A percentile compares a stretch with the other conserved stretches of the same genome.
Conservation (phyloP, 495 filamentous ascomycete species). For the Podospora conica region DNA sequence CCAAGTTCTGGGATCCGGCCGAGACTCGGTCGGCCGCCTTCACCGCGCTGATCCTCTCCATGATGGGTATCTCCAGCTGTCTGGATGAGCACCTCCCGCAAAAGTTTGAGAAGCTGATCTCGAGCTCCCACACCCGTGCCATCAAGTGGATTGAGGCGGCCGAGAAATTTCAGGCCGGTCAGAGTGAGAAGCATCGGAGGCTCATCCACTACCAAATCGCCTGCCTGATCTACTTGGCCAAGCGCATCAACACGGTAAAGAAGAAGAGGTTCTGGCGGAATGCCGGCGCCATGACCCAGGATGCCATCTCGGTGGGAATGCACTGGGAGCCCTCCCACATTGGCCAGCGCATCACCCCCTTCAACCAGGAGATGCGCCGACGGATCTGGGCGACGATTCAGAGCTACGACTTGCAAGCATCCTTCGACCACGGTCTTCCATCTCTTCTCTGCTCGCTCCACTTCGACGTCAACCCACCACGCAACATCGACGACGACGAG, state of each 20-base stretch:
- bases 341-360: conserved; percentile 31
- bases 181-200: conserved; percentile 39
- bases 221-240: conserved; percentile 40
- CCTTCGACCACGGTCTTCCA: conserved; percentile 54
- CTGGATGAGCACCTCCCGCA: conserved; percentile 26
- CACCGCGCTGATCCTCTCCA: conserved; percentile 39
- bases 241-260: conserved; percentile 40
- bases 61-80: conserved; percentile 37
- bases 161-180: conserved; percentile 33
- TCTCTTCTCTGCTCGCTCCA: conserved; percentile 36
- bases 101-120: conserved; percentile 35
- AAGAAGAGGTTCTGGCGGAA: conserved; percentile 52
- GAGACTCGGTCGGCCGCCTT: conserved; percentile 38
- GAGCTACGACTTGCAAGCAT: conserved; percentile 54
- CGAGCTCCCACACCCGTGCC: conserved; percentile 26
- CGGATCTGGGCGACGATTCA: conserved; percentile 60
- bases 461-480: conserved; percentile 33
- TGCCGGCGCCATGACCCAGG: conserved; percentile 48
- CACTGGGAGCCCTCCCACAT: conserved; percentile 45
- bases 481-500: conserved; percentile 40
- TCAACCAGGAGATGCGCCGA: conserved; percentile 59
- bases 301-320: conserved; percentile 51
- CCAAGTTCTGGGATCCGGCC: conserved; percentile 38
- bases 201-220: conserved; percentile 43
- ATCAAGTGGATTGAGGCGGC: conserved; percentile 35